Conservation (phyloP, 306 rosid genomes). For the Hippophae rhamnoides region DNA sequence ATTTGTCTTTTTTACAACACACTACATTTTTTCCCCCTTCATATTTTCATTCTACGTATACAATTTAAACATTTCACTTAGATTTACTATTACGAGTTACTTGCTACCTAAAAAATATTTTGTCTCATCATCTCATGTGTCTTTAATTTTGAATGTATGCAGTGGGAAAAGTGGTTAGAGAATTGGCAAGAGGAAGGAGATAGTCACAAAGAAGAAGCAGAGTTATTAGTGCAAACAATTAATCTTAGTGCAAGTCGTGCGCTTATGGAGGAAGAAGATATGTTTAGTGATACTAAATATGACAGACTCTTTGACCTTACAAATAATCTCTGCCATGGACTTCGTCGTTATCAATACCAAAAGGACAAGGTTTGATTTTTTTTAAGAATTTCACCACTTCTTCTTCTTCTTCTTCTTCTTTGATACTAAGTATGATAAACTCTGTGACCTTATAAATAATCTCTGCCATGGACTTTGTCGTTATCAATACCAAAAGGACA, state of each 20-base stretch:
- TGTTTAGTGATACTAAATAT: slow-evolving; percentile 28
- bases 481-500: slow-evolving; percentile 38
- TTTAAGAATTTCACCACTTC: background rate
- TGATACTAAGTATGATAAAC: slow-evolving; percentile 14
- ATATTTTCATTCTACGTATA: no score
- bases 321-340: slow-evolving; percentile 41
- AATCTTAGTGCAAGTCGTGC: slow-evolving; percentile 47
- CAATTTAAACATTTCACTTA: no score
- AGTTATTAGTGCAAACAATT: slow-evolving; percentile 54
- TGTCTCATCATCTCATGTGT: no score
- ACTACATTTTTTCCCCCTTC: no score
- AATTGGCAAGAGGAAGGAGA: slow-evolving; percentile 63
- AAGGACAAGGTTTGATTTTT: slow-evolving; percentile 45
- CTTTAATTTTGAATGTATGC: background rate
- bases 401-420: background rate
- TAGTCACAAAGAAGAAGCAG: slow-evolving; percentile 47
- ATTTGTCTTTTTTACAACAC: no score
- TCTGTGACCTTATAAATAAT: slow-evolving; percentile 45
- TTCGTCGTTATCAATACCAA: slow-evolving; percentile 34
- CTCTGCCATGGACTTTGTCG: slow-evolving; percentile 39
- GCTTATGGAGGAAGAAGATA: slow-evolving; percentile 27
- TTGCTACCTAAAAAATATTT: no score
- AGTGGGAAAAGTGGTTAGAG: slow-evolving; percentile 81
- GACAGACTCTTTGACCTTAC: slow-evolving; percentile 41
- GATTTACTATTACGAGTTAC: no score